Base-by-base conservation (phyloP, 2,329 filamentous ascomycete species). In the Aspergillus melleus region DNA sequence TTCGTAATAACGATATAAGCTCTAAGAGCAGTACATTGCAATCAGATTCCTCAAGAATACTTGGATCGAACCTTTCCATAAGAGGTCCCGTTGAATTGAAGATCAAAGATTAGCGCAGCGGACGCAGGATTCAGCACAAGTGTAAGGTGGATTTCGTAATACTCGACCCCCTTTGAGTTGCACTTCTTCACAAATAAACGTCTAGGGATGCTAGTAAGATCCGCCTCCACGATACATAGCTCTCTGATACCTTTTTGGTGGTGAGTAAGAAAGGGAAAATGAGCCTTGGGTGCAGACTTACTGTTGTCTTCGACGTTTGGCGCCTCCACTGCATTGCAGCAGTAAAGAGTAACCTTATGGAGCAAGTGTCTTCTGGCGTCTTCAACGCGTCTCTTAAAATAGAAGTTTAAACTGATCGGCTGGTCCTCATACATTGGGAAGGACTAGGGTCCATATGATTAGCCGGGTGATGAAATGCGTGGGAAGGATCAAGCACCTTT, bases 11-110 rank as follows among this genome's bases (percentile, higher is more conserved):
- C 26, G 26, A 29, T 9, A 9, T 9, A 29, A 29, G 8, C 26
- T 29, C 2, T n/a, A 8, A 42, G 6, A 42, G 36, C 36, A 42
- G 6, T n/a, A n/a, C 36, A n/a, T n/a, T 42, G 16, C 16, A 8
- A 42, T 8, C 14, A 6, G 4, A n/a, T 8, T 14, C 14, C 36
- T 42, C 16, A 42, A 42, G 6, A 68, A 42, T 70, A 71, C 19
- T 61, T 57, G 9, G 65, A 58, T 24, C 55, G 58, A 1, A 70
- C 67, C 6, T 54, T 67, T 2, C 69, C 68, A 22, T 70, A 71
- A 1, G 63, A 63, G 2, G 66, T 60, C 0, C 64, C 65, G 19
- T 72, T 68, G 24, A 72, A 69, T 22, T 71, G 58, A 11, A 69
- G 51, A 1, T 71, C 59, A 24, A 71, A 69, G 1, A 68, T 14